Base-by-base conservation (phyloP, 345 rosid genomes). In the Geranium rotundifolium region DNA sequence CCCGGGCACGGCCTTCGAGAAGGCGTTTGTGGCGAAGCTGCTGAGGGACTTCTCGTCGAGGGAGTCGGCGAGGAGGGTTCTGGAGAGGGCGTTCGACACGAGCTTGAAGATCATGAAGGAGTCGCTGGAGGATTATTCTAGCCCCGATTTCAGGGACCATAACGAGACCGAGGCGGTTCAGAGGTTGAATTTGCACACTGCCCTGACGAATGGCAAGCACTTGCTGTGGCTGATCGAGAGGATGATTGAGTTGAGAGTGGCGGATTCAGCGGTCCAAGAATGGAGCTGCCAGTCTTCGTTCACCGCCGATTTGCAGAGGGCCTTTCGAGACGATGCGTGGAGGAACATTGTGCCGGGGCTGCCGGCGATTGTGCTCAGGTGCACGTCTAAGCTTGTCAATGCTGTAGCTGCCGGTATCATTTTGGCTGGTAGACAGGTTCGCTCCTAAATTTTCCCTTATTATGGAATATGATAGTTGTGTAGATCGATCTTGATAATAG, bases 121-220 rank as follows among this genome's bases (percentile, higher is more conserved):
- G 70, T 75, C 82, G 57, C 46, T 86, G 68, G 92, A 86, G 77
- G 87, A 84, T 67, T 86, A 84, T 56, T 80, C 85, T 10, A 86
- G 92, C 49, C 92, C 92, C 1, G 82, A 82, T 72, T 82, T 78
- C 73, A 87, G 84, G 27, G 85, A 82, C 56, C 79, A 81, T 57
- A 80, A 80, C 41, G 92, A 86, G 85, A 86, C 84, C 14, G 87
- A 86, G 79, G 92, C 87, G 0, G 82, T 81, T 18, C 89, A 86
- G 76, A 67, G 92, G 76, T 37, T 84, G 73, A 77, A 82, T 72
- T 67, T 86, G 79, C 92, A 86, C 61, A 82, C 72, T 4, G 89
- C 87, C 0, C 68, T 80, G 84, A 78, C 87, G 1, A 77, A 75
- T 31, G 84, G 85, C 61, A 78, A 71, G 67, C 92, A 84, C 65